Evolutionary conservation across 1,139 yeast species (phyloP).

Genomic region (Saccharomyces uvarum): DNA sequence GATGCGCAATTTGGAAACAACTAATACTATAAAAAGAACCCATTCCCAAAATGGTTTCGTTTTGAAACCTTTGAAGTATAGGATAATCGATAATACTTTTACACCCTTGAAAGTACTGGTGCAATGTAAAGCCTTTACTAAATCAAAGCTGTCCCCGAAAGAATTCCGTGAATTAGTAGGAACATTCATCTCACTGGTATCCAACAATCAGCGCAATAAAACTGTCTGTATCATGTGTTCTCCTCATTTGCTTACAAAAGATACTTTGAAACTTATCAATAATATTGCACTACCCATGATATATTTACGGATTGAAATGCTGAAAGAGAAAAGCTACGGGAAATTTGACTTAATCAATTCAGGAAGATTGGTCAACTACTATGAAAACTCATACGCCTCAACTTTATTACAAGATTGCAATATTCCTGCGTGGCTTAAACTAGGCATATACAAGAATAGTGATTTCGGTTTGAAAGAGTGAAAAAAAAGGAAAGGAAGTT

Average conservation of each 20-base stretch:
- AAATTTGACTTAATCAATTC: slow-evolving; percentile 39
- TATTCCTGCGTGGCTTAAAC: slow-evolving; percentile 25
- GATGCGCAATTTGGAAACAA: background rate
- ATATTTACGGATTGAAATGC: slow-evolving; percentile 38
- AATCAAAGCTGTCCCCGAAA: slow-evolving; percentile 42
- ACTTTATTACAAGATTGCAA: slow-evolving; percentile 24
- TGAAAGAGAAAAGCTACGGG: slow-evolving; percentile 18
- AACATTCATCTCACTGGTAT: slow-evolving; percentile 41
- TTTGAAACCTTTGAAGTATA: slow-evolving; percentile 23
- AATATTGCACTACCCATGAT: slow-evolving; percentile 48
- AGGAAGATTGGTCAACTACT: slow-evolving; percentile 28
- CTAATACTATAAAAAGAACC: slow-evolving; percentile 11
- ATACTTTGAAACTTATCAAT: slow-evolving; percentile 51
- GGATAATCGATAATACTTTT: slow-evolving; percentile 9
- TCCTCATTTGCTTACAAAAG: slow-evolving; percentile 53
- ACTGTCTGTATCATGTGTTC: slow-evolving; percentile 45
- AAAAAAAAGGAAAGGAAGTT: background rate
- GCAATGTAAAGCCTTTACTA: slow-evolving; percentile 50
- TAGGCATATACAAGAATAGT: slow-evolving; percentile 10
- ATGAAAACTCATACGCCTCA: slow-evolving; percentile 27
- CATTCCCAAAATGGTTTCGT: slow-evolving; percentile 29
- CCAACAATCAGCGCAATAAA: slow-evolving; percentile 19
- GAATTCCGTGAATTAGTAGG: slow-evolving; percentile 56
- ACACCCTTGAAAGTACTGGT: slow-evolving; percentile 35
- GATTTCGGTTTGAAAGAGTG: background rate